Percentiles rank a stretch among this genome's conserved stretches.
These are phyloP conservation scores for Talaromyces funiculosus DNA, from an alignment of 2,329 filamentous ascomycete genomes.

Conservation along the genomic window DNA sequence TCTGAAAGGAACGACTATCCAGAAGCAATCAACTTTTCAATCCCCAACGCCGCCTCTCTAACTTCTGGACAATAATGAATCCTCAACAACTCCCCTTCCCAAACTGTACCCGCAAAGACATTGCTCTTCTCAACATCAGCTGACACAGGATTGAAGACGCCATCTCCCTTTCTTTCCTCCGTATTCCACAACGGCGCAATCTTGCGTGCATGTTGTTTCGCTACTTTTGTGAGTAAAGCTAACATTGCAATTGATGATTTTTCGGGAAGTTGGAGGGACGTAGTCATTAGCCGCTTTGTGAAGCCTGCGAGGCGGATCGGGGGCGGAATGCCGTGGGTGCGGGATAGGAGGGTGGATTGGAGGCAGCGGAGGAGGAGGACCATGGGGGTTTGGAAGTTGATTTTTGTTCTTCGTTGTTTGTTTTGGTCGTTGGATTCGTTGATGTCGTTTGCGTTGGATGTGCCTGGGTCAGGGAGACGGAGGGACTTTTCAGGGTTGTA, in stretches of 20 bases:
- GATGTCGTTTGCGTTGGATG: too few relatives aligned
- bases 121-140: conserved; percentile 78
- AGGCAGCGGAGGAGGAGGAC: conserved; percentile 86
- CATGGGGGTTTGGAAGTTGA: conserved; percentile 93
- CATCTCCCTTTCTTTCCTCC: conserved; percentile 87
- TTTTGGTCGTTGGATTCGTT: conserved; percentile 22
- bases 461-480: conserved; percentile 62
- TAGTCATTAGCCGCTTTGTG: conserved; percentile 80
- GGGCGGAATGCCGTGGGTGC: conserved; percentile 66
- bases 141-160: conserved; percentile 69
- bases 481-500: conserved; percentile 66
- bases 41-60: conserved; percentile 62
- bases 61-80: conserved; percentile 84
- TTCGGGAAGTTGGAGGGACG: conserved; percentile 79
- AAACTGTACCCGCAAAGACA: conserved; percentile 82
- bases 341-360: conserved; percentile 73
- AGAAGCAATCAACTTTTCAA: conserved; percentile 53
- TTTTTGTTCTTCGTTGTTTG: conserved; percentile 54
- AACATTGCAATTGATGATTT: conserved; percentile 79
- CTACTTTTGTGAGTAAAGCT: conserved; percentile 69
- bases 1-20: not conserved
- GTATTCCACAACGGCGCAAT: conserved; percentile 87
- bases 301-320: conserved; percentile 86
- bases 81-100: conserved; percentile 85
- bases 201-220: conserved; percentile 75